Percentiles rank a stretch among this genome's conserved stretches.
Evolutionary conservation across 108 stramenopile genomes (phyloP).

Genomic region (Skeletonema costatum): DNA sequence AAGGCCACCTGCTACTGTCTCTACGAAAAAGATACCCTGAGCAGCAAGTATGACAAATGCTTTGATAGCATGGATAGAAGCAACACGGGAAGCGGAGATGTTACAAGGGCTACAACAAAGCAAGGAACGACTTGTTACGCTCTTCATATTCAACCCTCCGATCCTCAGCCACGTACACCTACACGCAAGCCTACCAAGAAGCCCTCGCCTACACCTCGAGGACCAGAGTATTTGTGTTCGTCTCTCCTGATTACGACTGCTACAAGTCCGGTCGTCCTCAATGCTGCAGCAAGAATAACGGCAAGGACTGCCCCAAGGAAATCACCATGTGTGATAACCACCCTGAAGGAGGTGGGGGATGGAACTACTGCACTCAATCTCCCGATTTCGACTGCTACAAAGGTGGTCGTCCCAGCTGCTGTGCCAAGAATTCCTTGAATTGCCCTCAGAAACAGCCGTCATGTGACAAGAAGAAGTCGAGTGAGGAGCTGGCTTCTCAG

Average conservation of each 20-base stretch:
- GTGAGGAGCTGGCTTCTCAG: neutral
- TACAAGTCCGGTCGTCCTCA: conserved; percentile 1
- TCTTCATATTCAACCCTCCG: neutral
- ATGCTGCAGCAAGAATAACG: neutral
- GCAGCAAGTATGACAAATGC: neutral
- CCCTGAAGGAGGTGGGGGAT: neutral
- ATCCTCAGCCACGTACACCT: neutral
- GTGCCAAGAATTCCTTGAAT: neutral
- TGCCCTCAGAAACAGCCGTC: neutral
- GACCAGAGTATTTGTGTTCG: neutral
- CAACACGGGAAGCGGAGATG: neutral
- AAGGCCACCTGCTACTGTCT: neutral
- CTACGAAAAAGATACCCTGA: neutral
- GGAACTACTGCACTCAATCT: neutral
- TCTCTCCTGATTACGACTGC: conserved; percentile 6
- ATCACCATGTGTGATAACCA: neutral
- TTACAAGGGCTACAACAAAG: neutral
- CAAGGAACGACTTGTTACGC: neutral
- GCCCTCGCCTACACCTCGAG: neutral
- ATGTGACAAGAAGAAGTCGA: neutral
- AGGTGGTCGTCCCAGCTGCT: neutral
- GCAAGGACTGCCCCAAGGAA: neutral
- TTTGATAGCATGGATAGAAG: neutral
- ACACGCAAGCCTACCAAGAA: too few relatives aligned
- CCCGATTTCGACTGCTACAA: neutral